phyloP scores from a whole-genome alignment of 2,329 filamentous ascomycete species.

The Dactylellina drechsleri region DNA sequence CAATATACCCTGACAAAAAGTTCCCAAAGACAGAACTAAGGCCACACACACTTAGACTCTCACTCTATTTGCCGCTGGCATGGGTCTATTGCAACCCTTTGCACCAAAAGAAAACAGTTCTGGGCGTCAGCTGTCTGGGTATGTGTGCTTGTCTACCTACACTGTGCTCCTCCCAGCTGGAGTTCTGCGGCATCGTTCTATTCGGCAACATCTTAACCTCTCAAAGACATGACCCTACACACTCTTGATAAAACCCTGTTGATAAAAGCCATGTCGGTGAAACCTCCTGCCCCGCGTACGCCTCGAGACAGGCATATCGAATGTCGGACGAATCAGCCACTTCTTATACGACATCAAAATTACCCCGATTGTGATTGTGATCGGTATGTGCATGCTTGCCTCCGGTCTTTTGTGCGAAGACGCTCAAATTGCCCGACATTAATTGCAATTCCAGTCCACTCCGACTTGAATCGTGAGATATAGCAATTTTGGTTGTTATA shows the following conservation, averaged over 20 bases:
- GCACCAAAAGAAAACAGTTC: too few species aligned
- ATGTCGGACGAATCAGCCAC: slow-evolving; percentile 17
- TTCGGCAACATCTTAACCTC: too few species aligned
- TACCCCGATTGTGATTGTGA: neutral
- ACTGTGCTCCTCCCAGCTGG: too few species aligned
- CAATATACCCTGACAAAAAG: neutral
- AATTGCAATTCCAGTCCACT: slow-evolving; percentile 30
- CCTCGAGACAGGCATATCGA: slow-evolving; percentile 1
- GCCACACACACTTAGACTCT: neutral
- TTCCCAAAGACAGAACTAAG: too few species aligned
- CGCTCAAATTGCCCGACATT: neutral
- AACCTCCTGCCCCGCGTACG: slow-evolving; percentile 1
- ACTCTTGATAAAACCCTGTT: too few species aligned
- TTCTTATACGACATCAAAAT: slow-evolving; percentile 35
- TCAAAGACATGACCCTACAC: too few species aligned
- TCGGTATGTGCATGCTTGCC: slow-evolving; percentile 12
- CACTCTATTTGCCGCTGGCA: too few species aligned
- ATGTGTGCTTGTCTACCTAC: too few species aligned
- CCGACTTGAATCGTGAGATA: slow-evolving; percentile 36
- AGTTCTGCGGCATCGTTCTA: too few species aligned
- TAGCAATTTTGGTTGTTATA: slow-evolving; percentile 47
- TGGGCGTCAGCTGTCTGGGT: too few species aligned
- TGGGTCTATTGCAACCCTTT: too few species aligned
- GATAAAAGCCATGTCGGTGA: neutral
- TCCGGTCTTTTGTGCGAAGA: neutral